Base-by-base conservation (phyloP, 257 asterid genomes). In the Perilla frutescens region DNA sequence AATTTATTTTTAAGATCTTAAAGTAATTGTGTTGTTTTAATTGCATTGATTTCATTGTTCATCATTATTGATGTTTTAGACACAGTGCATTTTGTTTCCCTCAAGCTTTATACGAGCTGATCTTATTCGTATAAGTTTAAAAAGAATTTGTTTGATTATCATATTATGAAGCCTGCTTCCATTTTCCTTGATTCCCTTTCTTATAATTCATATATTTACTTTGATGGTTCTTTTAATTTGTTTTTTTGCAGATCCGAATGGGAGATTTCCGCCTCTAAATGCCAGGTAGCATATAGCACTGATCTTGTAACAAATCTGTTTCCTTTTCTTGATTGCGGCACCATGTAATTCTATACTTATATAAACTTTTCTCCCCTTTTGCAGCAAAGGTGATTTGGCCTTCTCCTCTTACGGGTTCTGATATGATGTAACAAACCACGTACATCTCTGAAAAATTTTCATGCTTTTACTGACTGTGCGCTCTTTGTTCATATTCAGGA, bases 321-420 rank as follows among this genome's bases (percentile, higher is more conserved):
- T 65, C 54, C 15, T 14, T 62, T 12, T 54, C 40, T 58, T 65
- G 37, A 3, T 51, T 66, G 36, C 34, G 14, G 74, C 61, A 54
- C 58, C 45, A 41, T 59, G 13, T 32, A 14, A 39, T 62, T 71
- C 49, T 39, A 40, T 74, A 15, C 66, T 70, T 39, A 40, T 32
- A 51, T 53, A 15, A 15, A 60, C 37, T 37, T 66, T 41, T 55
- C 45, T 1, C 70, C 11, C 4, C 7, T 83, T 81, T 79, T 88
- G 96, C 97, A 92, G 97, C 86, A 77, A 80, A 87, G 91, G 88
- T 85, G 86, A 81, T 64, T 61, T 66, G 69, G 62, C 75, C 74
- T 80, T 81, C 80, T 84, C 73, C 71, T 83, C 78, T 37, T 72
- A 61, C 44, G 79, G 84, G 70, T 56, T 85, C 61, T 77, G 32